phyloP scores from a whole-genome alignment of 2,329 filamentous ascomycete genomes.

The Colletotrichum orbiculare region DNA sequence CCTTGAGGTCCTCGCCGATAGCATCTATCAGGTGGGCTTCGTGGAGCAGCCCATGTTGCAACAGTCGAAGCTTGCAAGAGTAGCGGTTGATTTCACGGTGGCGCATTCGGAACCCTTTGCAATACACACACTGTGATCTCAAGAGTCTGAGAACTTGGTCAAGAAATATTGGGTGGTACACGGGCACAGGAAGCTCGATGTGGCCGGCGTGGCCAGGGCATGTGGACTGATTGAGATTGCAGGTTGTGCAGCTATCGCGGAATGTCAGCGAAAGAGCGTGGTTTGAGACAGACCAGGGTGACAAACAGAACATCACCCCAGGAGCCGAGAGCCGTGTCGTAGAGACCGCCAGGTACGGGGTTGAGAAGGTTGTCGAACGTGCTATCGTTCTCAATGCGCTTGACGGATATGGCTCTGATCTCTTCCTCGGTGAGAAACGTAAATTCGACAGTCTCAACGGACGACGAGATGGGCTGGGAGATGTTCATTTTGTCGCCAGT shows the following conservation, averaged over 20 bases:
- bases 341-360: constrained; percentile 89
- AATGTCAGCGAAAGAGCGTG: constrained; percentile 33
- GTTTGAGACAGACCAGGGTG: constrained; percentile 5
- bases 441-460: constrained; percentile 90
- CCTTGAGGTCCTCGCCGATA: constrained; percentile 58
- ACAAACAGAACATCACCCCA: constrained; percentile 86
- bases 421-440: constrained; percentile 84
- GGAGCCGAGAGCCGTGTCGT: constrained; percentile 90
- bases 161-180: constrained; percentile 97
- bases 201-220: constrained; percentile 96
- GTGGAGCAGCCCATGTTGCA: constrained; percentile 84
- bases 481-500: constrained; percentile 68
- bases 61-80: constrained; percentile 83
- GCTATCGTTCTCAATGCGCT: constrained; percentile 90
- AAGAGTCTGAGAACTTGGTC: constrained; percentile 89
- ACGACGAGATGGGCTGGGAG: constrained; percentile 84
- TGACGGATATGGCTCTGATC: constrained; percentile 90
- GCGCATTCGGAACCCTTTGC: constrained; percentile 85
- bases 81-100: constrained; percentile 81
- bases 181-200: constrained; percentile 91
- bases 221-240: constrained; percentile 81
- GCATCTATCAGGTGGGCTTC: constrained; percentile 71
- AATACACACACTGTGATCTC: constrained; percentile 90
- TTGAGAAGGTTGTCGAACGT: constrained; percentile 96
- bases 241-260: constrained; percentile 83